A percentile compares a stretch with the other conserved stretches of the same genome.
These are phyloP conservation scores for Entoloma clypeatum DNA, from an alignment of 1,284 basidiomycete genomes.

Conservation along the genomic window DNA sequence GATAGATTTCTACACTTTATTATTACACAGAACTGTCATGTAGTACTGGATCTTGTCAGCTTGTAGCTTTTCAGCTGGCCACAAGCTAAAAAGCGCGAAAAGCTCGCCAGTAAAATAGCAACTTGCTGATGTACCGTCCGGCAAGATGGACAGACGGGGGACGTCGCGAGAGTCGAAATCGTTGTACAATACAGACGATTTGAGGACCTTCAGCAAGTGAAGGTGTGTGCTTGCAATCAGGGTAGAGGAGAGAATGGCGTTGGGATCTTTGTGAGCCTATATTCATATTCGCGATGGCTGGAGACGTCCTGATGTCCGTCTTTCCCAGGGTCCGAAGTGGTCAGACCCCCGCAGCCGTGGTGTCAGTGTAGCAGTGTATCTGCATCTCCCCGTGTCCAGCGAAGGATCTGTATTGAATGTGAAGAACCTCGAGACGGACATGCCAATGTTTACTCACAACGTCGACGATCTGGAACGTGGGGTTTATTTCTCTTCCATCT, in stretches of 20 bases:
- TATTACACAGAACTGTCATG: too few species aligned
- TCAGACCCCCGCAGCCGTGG: not conserved
- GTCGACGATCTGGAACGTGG: slow-evolving; percentile 28
- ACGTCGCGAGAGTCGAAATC: slow-evolving; percentile 32
- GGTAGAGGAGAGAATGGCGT: slow-evolving; percentile 33
- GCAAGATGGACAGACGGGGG: slow-evolving; percentile 19
- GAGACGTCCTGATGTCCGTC: not conserved
- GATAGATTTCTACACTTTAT: too few species aligned
- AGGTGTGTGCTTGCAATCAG: slow-evolving; percentile 34
- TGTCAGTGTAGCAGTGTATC: slow-evolving; percentile 29
- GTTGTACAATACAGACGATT: slow-evolving; percentile 28
- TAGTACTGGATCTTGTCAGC: too few species aligned
- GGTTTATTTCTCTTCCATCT: slow-evolving; percentile 32
- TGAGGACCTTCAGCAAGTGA: slow-evolving; percentile 25
- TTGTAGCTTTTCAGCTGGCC: too few species aligned
- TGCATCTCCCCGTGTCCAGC: slow-evolving; percentile 30
- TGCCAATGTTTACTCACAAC: slow-evolving; percentile 32
- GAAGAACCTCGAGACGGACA: slow-evolving; percentile 30
- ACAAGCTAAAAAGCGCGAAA: too few species aligned
- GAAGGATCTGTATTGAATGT: slow-evolving; percentile 20
- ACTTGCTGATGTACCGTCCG: slow-evolving; percentile 33
- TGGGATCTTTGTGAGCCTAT: slow-evolving; percentile 39
- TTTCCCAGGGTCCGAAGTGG: slow-evolving; percentile 8
- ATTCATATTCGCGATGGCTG: not conserved
- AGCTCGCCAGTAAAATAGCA: too few species aligned